Conservation (phyloP, 805 yeast species). For the Tetrapisispora namnaoensis region DNA sequence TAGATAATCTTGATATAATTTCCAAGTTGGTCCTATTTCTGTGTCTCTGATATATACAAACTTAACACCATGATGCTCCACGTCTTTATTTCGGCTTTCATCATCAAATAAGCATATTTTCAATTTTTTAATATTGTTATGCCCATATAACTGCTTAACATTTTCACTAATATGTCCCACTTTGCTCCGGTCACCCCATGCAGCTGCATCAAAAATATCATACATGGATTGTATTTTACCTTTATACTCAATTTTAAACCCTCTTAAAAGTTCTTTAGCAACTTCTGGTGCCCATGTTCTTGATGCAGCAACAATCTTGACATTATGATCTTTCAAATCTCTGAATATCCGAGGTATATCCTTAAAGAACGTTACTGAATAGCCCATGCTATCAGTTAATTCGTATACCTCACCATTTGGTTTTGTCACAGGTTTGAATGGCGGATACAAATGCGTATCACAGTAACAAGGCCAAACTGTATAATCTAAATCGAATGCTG, state of each 20-base stretch:
- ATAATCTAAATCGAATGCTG: constrained; percentile 30
- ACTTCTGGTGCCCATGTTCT: constrained; percentile 70
- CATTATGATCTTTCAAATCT: constrained; percentile 39
- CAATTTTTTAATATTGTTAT: constrained; percentile 40
- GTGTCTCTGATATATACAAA: constrained; percentile 58
- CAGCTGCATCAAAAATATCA: constrained; percentile 43
- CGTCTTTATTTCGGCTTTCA: constrained; percentile 70
- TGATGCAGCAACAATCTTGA: constrained; percentile 59
- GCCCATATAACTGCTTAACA: constrained; percentile 38
- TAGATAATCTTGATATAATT: constrained; percentile 38
- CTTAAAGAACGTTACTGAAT: constrained; percentile 44
- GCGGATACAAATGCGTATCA: constrained; percentile 29
- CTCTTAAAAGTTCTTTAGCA: constrained; percentile 53
- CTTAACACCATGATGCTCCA: constrained; percentile 56
- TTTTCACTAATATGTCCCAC: constrained; percentile 50
- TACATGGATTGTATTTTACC: constrained; percentile 21
- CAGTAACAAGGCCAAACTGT: constrained; percentile 33
- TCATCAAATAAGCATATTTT: constrained; percentile 57
- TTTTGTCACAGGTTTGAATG: constrained; percentile 22
- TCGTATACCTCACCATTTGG: constrained; percentile 24
- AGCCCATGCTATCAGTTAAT: constrained; percentile 35
- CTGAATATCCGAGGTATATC: constrained; percentile 59
- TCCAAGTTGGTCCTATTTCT: constrained; percentile 45
- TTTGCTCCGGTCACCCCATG: constrained; percentile 63
- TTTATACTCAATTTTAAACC: constrained; percentile 41